phyloP scores from a whole-genome alignment of 2,329 filamentous ascomycete genomes.

The Coleophoma eucalyptorum region DNA sequence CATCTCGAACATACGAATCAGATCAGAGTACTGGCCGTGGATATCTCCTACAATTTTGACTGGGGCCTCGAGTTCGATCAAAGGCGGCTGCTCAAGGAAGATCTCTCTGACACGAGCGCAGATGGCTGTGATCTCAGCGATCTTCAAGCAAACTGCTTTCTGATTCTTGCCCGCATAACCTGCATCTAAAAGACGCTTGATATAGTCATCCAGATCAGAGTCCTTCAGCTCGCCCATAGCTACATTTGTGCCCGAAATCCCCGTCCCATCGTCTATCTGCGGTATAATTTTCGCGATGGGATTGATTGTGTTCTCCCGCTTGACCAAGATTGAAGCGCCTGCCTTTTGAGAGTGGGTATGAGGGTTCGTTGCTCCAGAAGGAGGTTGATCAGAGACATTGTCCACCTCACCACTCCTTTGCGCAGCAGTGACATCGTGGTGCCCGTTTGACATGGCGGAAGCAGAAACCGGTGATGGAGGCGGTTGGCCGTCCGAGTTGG shows the following conservation, averaged over 20 bases:
- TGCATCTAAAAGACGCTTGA: slow-evolving; percentile 88
- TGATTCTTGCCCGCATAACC: slow-evolving; percentile 96
- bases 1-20: slow-evolving; percentile 98
- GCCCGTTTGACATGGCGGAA: slow-evolving; percentile 65
- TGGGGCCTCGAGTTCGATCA: slow-evolving; percentile 87
- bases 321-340: slow-evolving; percentile 88
- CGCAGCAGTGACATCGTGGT: slow-evolving; percentile 75
- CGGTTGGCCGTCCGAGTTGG: slow-evolving; percentile 48
- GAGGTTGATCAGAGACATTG: slow-evolving; percentile 87
- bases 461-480: slow-evolving; percentile 89
- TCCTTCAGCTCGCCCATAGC: slow-evolving; percentile 89
- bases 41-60: slow-evolving; percentile 98
- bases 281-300: slow-evolving; percentile 47
- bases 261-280: slow-evolving; percentile 42
- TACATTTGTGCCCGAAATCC: slow-evolving; percentile 49
- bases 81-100: slow-evolving; percentile 84
- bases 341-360: slow-evolving; percentile 62
- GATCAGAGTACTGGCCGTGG: slow-evolving; percentile 92
- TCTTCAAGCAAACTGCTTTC: slow-evolving; percentile 95
- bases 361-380: slow-evolving; percentile 59
- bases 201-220: slow-evolving; percentile 95
- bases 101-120: slow-evolving; percentile 86
- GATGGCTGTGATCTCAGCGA: slow-evolving; percentile 93
- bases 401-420: slow-evolving; percentile 89
- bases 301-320: slow-evolving; percentile 60